Conservation (phyloP, 208 protist species). For the Herpetomonas tarakana region DNA sequence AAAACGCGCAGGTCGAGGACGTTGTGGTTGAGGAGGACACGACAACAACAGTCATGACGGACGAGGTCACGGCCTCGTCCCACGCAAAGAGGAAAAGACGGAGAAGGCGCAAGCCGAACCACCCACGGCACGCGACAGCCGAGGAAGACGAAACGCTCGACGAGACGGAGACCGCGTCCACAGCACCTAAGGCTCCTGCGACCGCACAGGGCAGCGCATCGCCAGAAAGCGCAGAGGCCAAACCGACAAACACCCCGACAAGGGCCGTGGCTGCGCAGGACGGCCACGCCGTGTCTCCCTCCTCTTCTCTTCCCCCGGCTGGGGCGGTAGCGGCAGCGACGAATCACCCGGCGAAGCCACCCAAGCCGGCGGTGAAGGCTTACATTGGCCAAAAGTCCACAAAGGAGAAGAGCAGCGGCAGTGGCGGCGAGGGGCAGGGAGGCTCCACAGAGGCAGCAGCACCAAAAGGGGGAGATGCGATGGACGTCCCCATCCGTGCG, state of each 20-base stretch:
- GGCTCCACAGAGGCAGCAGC: too few species aligned
- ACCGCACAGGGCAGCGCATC: too few species aligned
- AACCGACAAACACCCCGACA: background rate
- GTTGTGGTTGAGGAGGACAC: background rate
- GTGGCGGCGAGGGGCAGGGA: too few species aligned
- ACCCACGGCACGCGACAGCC: too few species aligned
- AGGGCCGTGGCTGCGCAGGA: background rate
- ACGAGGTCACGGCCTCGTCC: background rate
- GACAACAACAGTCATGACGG: background rate
- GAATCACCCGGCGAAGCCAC: background rate
- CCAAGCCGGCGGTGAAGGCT: background rate
- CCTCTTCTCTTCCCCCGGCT: background rate
- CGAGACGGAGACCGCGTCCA: background rate
- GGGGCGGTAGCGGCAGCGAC: background rate
- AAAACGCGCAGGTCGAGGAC: background rate
- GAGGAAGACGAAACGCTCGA: background rate
- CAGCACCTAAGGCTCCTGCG: conserved; percentile 3
- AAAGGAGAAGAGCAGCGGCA: conserved; percentile 6
- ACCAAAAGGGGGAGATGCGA: too few species aligned
- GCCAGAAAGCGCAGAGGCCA: too few species aligned
- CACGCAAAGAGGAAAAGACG: background rate
- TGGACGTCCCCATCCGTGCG: too few species aligned
- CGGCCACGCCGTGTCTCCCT: background rate
- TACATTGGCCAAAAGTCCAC: conserved; percentile 3
- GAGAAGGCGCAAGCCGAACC: background rate